A percentile compares a stretch with the other conserved stretches of the same genome.
Conservation (phyloP, 78 protist genomes). For the Dictyostelium citrinum region DNA sequence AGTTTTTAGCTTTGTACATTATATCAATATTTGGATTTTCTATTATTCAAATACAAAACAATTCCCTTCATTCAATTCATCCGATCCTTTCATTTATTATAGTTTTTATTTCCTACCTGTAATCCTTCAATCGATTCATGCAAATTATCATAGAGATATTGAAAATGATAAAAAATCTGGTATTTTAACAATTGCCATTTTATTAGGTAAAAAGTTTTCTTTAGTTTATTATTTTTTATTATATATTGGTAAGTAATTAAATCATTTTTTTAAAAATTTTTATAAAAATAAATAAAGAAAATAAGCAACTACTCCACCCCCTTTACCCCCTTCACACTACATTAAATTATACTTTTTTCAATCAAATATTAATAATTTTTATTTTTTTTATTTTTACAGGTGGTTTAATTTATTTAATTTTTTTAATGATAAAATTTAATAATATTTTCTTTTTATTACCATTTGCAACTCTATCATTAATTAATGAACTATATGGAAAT, state of each 20-base stretch:
- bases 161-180: conserved; percentile 3
- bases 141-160: conserved; percentile 5
- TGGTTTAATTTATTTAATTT: background rate
- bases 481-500: background rate
- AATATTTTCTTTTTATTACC: conserved; percentile 6
- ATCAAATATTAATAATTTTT: background rate
- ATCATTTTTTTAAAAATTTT: too few species aligned
- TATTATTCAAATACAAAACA: background rate
- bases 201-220: background rate
- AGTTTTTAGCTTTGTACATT: background rate
- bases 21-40: background rate
- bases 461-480: background rate
- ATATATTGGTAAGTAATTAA: background rate
- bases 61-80: background rate
- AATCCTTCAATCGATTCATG: background rate
- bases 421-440: conserved; percentile 2
- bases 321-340: too few species aligned
- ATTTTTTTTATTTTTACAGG: background rate
- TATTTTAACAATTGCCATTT: background rate
- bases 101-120: background rate
- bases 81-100: conserved; percentile 1
- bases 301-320: background rate
- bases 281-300: background rate
- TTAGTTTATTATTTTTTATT: background rate
- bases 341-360: too few species aligned